Base-by-base conservation (phyloP, 306 rosid species). In the Vigna unguiculata region DNA sequence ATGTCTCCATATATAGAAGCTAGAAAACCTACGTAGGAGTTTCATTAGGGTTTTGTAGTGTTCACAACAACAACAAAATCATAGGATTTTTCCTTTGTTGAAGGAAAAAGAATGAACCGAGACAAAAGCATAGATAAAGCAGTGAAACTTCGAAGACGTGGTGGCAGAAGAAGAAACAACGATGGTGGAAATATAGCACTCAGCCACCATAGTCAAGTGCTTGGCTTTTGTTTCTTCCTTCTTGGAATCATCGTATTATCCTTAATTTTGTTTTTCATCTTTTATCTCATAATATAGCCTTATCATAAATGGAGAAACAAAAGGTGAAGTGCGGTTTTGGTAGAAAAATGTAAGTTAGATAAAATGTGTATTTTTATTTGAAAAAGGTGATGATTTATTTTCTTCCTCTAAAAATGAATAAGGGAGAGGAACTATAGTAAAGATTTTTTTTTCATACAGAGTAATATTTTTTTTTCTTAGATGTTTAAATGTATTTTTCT, bases 71-170 rank as follows among this genome's bases (percentile, higher is more conserved):
- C 14, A 58, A 58, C 7, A 58, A 13, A 58, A 58, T 2, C 64
- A 25, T 28, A 58, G 34, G 19, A 57, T 1, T 13, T 57, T 57
- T 57, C 10, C 38, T 57, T 57, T 25, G 5, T 38, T 5, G 63
- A 58, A 58, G 40, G 64, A 58, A 28, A 58, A 58, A 58, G 16
- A 58, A 58, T 58, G 64, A 58, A 58, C 64, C 40, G 40, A 13
- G 64, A 58, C 40, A 58, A 58, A 14, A 58, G 64, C 7, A 58
- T 58, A 58, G 64, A 58, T 24, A 58, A 58, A 58, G 64, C 64
- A 14, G 13, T 58, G 4, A 58, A 58, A 28, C 20, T 25, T n/a
- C 20, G 64, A 58, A 58, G 40, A 11, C 40, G 40, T 25, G 11
- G 40, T 14, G 17, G 40, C 9, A 34, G 6, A 28, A 28, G 65